Percentiles rank a stretch among this genome's conserved stretches.
phyloP scores from a whole-genome alignment of 2,329 filamentous ascomycete species.

The Didymella glomerata region DNA sequence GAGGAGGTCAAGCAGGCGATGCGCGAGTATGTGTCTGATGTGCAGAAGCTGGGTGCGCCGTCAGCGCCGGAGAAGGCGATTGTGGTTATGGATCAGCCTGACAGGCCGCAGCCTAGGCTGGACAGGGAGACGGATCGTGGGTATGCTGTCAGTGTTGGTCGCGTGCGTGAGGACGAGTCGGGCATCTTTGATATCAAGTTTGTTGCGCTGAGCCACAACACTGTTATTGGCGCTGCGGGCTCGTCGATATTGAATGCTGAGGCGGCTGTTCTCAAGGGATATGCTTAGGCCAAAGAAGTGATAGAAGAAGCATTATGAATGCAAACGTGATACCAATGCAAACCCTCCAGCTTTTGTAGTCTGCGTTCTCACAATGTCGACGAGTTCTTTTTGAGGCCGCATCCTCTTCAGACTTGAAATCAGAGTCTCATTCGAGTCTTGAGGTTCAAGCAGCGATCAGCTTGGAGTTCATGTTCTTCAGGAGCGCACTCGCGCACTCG shows the following conservation, averaged over 20 bases:
- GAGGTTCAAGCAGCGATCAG: neutral
- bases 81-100: constrained; percentile 85
- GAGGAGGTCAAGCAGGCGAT: constrained; percentile 82
- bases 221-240: constrained; percentile 94
- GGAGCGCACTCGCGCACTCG: too few species aligned
- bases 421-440: neutral
- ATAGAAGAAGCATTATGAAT: neutral
- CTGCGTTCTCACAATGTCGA: neutral
- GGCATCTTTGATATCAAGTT: constrained; percentile 96
- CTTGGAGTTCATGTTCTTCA: neutral
- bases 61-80: constrained; percentile 85
- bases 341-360: neutral
- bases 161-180: constrained; percentile 83
- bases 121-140: constrained; percentile 86
- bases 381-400: too few species aligned
- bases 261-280: constrained; percentile 88
- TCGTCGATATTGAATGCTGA: constrained; percentile 95
- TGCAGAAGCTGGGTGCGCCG: constrained; percentile 82
- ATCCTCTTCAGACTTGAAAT: neutral
- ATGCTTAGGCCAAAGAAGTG: constrained; percentile 56
- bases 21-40: constrained; percentile 82
- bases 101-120: constrained; percentile 88
- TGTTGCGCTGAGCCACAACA: constrained; percentile 88
- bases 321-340: constrained; percentile 2
- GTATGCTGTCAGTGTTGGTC: constrained; percentile 90